Conservation (phyloP, 2,329 filamentous ascomycete species). For the Arthrobotrys sinensis region DNA sequence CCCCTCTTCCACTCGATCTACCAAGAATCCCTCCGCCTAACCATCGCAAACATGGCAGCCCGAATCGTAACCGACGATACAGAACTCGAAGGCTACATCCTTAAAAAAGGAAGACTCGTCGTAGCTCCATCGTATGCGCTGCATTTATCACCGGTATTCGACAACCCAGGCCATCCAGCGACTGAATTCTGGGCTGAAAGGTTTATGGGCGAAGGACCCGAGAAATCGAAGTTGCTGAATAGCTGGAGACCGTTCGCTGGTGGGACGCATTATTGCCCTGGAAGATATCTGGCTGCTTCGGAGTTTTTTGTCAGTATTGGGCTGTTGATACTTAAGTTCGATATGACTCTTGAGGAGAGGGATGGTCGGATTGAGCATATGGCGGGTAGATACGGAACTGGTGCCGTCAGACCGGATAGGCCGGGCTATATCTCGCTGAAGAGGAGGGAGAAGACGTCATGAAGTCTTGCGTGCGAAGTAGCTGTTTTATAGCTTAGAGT, state of each 20-base stretch:
- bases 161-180: constrained; percentile 34
- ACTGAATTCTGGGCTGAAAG: constrained; percentile 53
- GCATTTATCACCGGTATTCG: constrained; percentile 39
- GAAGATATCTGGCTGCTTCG: constrained; percentile 31
- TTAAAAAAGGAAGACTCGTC: constrained; percentile 47
- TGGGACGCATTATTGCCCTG: constrained; percentile 43
- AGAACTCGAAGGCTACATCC: constrained; percentile 33
- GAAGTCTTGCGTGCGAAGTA: neutral
- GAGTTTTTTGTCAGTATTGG: constrained; percentile 29
- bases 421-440: constrained; percentile 24
- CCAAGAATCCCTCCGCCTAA: constrained; percentile 41
- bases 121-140: constrained; percentile 42
- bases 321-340: constrained; percentile 38
- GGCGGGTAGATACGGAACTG: constrained; percentile 36
- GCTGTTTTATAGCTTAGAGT: neutral
- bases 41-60: constrained; percentile 46
- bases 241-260: constrained; percentile 57
- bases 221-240: constrained; percentile 44
- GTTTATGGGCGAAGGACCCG: constrained; percentile 40
- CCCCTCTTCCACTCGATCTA: constrained; percentile 40
- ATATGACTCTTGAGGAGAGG: constrained; percentile 42
- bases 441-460: neutral
- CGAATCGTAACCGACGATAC: constrained; percentile 42
- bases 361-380: constrained; percentile 40
- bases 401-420: constrained; percentile 43